phyloP scores from a whole-genome alignment of 2,329 filamentous ascomycete genomes.

The Colletotrichum cereale region DNA sequence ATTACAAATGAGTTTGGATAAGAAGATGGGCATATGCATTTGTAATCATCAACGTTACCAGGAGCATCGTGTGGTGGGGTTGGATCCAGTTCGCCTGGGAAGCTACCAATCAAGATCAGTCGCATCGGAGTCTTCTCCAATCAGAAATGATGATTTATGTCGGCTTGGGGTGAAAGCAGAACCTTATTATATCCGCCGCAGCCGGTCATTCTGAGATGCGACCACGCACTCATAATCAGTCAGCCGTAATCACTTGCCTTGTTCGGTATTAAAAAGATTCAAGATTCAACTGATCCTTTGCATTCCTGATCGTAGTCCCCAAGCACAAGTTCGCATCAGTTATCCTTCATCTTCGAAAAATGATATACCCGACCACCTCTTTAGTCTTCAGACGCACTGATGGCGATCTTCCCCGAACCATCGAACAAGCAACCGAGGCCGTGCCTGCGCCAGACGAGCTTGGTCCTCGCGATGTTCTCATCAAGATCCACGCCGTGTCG shows the following conservation, averaged over 20 bases:
- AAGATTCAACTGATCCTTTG: not conserved
- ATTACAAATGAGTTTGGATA: not conserved
- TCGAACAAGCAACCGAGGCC: not conserved
- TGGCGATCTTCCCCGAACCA: not conserved
- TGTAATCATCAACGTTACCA: not conserved
- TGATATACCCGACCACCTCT: not conserved
- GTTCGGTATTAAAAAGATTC: not conserved
- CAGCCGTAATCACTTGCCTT: not conserved
- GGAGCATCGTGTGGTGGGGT: not conserved
- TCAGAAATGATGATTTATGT: not conserved
- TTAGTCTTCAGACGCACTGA: not conserved
- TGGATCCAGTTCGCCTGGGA: not conserved
- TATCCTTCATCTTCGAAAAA: not conserved
- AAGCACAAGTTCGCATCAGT: not conserved
- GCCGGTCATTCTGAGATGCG: too few species aligned
- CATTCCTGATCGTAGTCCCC: not conserved
- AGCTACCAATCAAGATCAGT: not conserved
- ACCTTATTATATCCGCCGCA: too few species aligned
- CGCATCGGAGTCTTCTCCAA: not conserved
- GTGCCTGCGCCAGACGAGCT: slow-evolving; percentile 8
- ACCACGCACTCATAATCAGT: not conserved
- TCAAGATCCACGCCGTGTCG: slow-evolving; percentile 42
- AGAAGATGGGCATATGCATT: not conserved
- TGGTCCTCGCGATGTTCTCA: slow-evolving; percentile 35
- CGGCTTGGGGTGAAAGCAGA: not conserved